Evolutionary conservation across 768 basidiomycete genomes (phyloP), one percentile per base, ranked within the genome.

Genomic region (Trichaptum fuscoviolaceum): DNA sequence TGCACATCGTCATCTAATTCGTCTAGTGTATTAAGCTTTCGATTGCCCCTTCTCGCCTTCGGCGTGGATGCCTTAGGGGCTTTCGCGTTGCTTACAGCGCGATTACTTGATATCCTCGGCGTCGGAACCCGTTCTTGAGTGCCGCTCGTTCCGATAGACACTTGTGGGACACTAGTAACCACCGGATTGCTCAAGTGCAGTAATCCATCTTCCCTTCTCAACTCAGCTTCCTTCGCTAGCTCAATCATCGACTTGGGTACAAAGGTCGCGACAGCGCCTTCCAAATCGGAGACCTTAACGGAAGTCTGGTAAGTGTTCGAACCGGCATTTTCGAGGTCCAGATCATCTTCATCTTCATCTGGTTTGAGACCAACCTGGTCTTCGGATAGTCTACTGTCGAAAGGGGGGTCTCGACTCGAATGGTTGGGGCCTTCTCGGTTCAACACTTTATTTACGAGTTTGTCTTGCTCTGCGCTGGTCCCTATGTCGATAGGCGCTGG

Each of bases 301-400:
- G 42, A 52, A 52, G 12, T 12, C 42, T 12, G 15, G 20, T 15
- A 52, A 12, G 5, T 52, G 42, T 80, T 72, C 71, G 74, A 61
- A 72, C 73, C 66, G 61, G 73, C 62, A 52, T 69, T 57, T 36
- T 67, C 70, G 42, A 64, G 68, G 7, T 61, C 65, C 23, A 69
- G 69, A 52, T 66, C 65, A 26, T 67, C 68, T n/a, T 69, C 71
- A 64, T 72, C 69, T 42, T 64, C 71, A 65, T 73, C 73, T 64
- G 68, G 63, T 70, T 70, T 64, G 72, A 74, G 70, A 66, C 70
- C 25, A 35, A 17, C n/a, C 20, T 62, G 17, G 63, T 64, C 66
- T 60, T 64, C 27, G 61, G 30, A n/a, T 27, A 3, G 42, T 12
- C 20, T 52, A 52, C 6, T 3, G 20, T 12, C 42, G 15, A 20